Percentiles rank a stretch among this genome's conserved stretches.
These are phyloP conservation scores for Sclerotinia minor DNA, from an alignment of 2,329 filamentous ascomycete genomes.

Conservation along the genomic window DNA sequence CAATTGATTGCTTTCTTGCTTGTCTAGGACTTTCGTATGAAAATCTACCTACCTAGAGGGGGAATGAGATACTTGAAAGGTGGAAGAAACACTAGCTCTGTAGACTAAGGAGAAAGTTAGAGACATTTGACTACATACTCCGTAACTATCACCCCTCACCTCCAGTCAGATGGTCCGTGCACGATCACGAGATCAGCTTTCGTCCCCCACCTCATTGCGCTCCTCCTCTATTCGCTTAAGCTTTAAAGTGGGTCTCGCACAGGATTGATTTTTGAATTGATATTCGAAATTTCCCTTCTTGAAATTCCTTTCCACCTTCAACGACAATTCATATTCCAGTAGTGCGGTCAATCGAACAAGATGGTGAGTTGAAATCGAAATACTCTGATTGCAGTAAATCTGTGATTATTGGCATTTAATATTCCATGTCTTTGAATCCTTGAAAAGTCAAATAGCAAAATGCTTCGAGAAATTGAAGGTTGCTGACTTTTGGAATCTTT, in stretches of 20 bases:
- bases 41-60: too few species aligned
- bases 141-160: too few species aligned
- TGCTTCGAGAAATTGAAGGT: conserved; percentile 99
- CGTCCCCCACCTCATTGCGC: conserved; percentile 24
- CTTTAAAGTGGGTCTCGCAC: not conserved
- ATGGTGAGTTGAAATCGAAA: conserved; percentile 62
- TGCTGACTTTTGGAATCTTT: conserved; percentile 84
- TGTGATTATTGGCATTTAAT: conserved; percentile 28
- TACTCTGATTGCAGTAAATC: conserved; percentile 21
- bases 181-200: not conserved
- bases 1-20: too few species aligned
- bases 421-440: conserved; percentile 31
- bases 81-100: not conserved
- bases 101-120: not conserved
- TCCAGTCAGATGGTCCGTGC: not conserved
- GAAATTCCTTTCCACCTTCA: conserved; percentile 30
- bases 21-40: too few species aligned
- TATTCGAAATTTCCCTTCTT: conserved; percentile 22
- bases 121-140: too few species aligned
- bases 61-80: too few species aligned
- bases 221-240: conserved; percentile 5
- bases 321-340: conserved; percentile 47
- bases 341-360: conserved; percentile 52
- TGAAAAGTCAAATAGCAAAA: conserved; percentile 74
- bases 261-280: conserved; percentile 24